Base-by-base conservation (phyloP, 371 early-diverging fungal species). In the Nematocida major region DNA sequence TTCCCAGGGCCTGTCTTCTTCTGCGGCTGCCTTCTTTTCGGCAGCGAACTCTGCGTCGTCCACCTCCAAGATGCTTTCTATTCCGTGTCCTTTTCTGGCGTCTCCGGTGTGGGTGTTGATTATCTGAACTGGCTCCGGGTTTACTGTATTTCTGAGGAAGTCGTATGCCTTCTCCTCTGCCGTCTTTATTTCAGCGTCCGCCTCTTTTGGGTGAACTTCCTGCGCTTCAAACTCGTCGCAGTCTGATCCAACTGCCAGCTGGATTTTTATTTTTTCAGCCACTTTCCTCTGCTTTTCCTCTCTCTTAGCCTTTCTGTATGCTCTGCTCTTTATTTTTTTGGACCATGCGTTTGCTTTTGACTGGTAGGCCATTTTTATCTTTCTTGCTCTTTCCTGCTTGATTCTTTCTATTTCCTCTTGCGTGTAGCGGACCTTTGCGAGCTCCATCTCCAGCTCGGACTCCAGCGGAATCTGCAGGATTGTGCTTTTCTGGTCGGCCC, bases 241-340 rank as follows among this genome's bases (percentile, higher is more conserved):
- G n/a, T 40, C 26, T 13, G 26, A 45, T 9, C n/a, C 48, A 1
- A 68, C 42, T 59, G 42, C 59, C 2, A 34, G 9, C 22, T 66
- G 9, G 51, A 50, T 59, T 54, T 54, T 28, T 26, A 48, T 45
- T 36, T 20, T 48, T 40, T 50, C 40, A n/a, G 57, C 50, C 1
- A n/a, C n/a, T 32, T 30, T 40, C 32, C 36, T 61, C 54, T 79
- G 59, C 28, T 77, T 66, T 2, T 54, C 78, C 38, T 63, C 62
- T 66, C 82, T 70, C 30, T 61, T 36, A 1, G 45, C 22, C 62
- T 76, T 81, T 69, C 83, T 70, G 63, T 77, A 82, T 3, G 63
- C 38, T 63, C 80, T 81, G 66, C 85, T 85, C 54, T 85, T 85
- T 15, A 85, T 85, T 43, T 66, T 79, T 28, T 83, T 83, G 32